Conservation (phyloP, 257 asterid species). For the Nicotiana tomentosiformis region DNA sequence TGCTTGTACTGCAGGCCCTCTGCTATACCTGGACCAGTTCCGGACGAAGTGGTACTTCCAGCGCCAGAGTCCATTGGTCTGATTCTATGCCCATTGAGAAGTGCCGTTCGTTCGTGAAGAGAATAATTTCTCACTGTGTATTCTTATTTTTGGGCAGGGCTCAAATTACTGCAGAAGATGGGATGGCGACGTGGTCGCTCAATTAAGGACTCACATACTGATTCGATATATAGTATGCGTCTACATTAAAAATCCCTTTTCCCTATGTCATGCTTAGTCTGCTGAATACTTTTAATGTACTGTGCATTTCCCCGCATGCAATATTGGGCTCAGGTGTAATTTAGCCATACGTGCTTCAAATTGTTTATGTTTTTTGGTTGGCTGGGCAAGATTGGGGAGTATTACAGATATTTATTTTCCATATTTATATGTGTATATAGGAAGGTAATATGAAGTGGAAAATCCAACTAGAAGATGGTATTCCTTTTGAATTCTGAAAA, state of each 20-base stretch:
- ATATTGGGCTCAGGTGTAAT: not conserved
- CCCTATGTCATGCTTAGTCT: not conserved
- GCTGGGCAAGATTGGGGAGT: not conserved
- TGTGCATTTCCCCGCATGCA: not conserved
- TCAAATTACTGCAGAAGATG: conserved; percentile 83
- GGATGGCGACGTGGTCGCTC: conserved; percentile 97
- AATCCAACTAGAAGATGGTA: not conserved
- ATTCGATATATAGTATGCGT: conserved; percentile 54
- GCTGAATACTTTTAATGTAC: not conserved
- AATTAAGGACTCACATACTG: conserved; percentile 52
- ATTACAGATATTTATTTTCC: not conserved
- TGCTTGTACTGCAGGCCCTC: conserved; percentile 56
- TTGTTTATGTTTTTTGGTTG: not conserved
- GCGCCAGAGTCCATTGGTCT: conserved; percentile 79
- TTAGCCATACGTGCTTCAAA: not conserved
- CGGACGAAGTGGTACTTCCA: conserved; percentile 81
- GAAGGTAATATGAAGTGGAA: not conserved
- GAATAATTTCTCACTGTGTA: not conserved
- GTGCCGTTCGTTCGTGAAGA: conserved; percentile 5
- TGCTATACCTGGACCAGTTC: conserved; percentile 90
- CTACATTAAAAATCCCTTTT: not conserved
- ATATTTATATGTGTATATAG: not conserved
- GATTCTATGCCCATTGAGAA: conserved; percentile 18
- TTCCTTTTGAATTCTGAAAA: not conserved
- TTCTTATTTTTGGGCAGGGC: conserved; percentile 43